Conservation (phyloP, 2,329 filamentous ascomycete species). For the Colletotrichum liriopes region DNA sequence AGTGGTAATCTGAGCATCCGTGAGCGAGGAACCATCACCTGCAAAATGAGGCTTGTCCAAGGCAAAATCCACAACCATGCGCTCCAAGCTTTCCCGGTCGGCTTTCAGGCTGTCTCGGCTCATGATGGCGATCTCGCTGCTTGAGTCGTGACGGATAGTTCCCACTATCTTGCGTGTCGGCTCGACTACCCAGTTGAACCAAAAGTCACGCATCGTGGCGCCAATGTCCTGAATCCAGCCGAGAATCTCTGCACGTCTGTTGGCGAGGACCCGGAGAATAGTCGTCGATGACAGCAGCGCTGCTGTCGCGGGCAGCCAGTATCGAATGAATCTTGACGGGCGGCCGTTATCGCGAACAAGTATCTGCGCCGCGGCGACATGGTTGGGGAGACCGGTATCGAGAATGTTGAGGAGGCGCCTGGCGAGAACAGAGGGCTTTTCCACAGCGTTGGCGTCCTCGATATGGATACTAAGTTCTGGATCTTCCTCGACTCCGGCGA, state of each 20-base stretch:
- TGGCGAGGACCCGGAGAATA: constrained; percentile 83
- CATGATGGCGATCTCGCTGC: constrained; percentile 96
- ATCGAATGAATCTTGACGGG: constrained; percentile 82
- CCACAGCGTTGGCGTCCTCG: constrained; percentile 60
- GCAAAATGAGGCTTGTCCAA: constrained; percentile 80
- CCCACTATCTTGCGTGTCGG: constrained; percentile 86
- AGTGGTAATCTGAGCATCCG: constrained; percentile 78
- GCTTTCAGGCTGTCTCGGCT: constrained; percentile 92
- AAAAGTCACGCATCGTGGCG: constrained; percentile 87
- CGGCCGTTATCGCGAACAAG: constrained; percentile 79
- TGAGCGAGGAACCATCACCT: constrained; percentile 67
- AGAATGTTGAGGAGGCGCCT: constrained; percentile 80
- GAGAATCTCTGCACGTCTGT: constrained; percentile 81
- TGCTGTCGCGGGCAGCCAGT: constrained; percentile 85
- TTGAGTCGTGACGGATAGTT: constrained; percentile 93
- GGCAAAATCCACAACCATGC: constrained; percentile 98
- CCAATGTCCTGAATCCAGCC: constrained; percentile 87
- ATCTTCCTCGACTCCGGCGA: constrained; percentile 74
- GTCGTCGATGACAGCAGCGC: constrained; percentile 89
- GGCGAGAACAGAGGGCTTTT: constrained; percentile 74
- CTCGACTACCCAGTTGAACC: constrained; percentile 95
- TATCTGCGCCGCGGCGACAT: constrained; percentile 70
- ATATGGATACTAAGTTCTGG: constrained; percentile 70
- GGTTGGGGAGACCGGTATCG: constrained; percentile 76
- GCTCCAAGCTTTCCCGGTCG: constrained; percentile 91